These are phyloP conservation scores for Colletotrichum viniferum DNA, from an alignment of 2,329 filamentous ascomycete genomes.

Conservation along the genomic window DNA sequence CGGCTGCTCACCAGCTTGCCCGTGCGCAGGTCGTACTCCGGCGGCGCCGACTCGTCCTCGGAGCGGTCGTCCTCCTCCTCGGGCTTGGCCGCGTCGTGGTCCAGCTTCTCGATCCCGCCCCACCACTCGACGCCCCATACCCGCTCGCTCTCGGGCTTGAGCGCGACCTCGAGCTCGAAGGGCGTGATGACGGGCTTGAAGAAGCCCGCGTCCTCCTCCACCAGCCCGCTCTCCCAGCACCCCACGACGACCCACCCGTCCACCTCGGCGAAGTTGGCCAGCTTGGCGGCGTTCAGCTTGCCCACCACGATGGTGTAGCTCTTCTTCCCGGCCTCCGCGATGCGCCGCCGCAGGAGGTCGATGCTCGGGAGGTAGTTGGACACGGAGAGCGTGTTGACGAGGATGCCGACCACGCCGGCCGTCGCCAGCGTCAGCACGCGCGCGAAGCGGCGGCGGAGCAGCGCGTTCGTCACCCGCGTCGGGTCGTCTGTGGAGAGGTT, in stretches of 20 bases:
- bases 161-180: slow-evolving; percentile 83
- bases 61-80: slow-evolving; percentile 26
- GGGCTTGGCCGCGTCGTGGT: slow-evolving; percentile 39
- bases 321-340: slow-evolving; percentile 86
- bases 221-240: slow-evolving; percentile 94
- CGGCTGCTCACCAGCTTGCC: slow-evolving; percentile 81
- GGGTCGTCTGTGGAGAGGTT: slow-evolving; percentile 53
- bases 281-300: slow-evolving; percentile 92
- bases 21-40: slow-evolving; percentile 91
- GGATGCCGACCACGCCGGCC: slow-evolving; percentile 85
- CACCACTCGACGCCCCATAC: slow-evolving; percentile 91
- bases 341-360: slow-evolving; percentile 72
- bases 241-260: slow-evolving; percentile 97
- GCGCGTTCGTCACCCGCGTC: slow-evolving; percentile 50
- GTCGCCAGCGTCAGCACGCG: slow-evolving; percentile 81
- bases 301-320: slow-evolving; percentile 96
- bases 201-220: slow-evolving; percentile 83
- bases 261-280: slow-evolving; percentile 95
- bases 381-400: slow-evolving; percentile 94
- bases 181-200: slow-evolving; percentile 93
- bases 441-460: slow-evolving; percentile 85
- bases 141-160: slow-evolving; percentile 76
- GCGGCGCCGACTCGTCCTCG: slow-evolving; percentile 78
- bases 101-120: slow-evolving; percentile 78
- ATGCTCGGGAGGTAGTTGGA: slow-evolving; percentile 88